Conservation (phyloP, 2,329 filamentous ascomycete genomes). For the Sporothrix globosa region DNA sequence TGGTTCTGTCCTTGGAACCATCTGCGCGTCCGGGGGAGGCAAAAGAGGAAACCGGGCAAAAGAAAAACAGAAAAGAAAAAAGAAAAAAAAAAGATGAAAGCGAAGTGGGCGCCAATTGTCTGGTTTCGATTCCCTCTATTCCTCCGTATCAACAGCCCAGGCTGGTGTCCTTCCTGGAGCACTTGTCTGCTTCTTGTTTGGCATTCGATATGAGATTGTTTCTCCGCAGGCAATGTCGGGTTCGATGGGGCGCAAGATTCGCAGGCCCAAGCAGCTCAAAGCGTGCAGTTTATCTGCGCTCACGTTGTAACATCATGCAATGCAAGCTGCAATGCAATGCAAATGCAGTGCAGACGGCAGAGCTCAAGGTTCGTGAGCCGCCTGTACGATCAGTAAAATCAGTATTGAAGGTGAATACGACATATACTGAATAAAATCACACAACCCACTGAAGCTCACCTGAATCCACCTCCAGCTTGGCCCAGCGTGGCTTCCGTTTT, state of each 20-base stretch:
- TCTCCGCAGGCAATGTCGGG: background rate
- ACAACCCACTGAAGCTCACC: slow-evolving; percentile 7
- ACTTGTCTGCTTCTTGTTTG: background rate
- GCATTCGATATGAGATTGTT: slow-evolving; percentile 2
- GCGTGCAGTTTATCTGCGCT: background rate
- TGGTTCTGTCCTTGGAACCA: too few relatives aligned
- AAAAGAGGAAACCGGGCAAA: too few relatives aligned
- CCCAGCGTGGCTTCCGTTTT: background rate
- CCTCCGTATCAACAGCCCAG: background rate
- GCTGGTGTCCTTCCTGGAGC: background rate
- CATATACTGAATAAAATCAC: background rate
- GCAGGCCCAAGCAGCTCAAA: background rate
- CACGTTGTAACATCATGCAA: background rate
- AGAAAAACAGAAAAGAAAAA: too few relatives aligned
- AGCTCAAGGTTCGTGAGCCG: background rate
- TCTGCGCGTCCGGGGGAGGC: too few relatives aligned
- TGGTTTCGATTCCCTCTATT: background rate
- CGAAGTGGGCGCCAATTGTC: background rate
- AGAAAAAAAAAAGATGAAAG: too few relatives aligned
- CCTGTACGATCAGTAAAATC: background rate
- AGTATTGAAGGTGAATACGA: too few relatives aligned
- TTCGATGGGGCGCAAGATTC: background rate
- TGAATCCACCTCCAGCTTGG: background rate
- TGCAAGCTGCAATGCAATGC: slow-evolving; percentile 17
- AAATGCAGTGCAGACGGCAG: slow-evolving; percentile 16